A percentile compares a stretch with the other conserved stretches of the same genome.
These are phyloP conservation scores for Venturia aucupariae DNA, from an alignment of 2,329 filamentous ascomycete genomes.

Conservation along the genomic window DNA sequence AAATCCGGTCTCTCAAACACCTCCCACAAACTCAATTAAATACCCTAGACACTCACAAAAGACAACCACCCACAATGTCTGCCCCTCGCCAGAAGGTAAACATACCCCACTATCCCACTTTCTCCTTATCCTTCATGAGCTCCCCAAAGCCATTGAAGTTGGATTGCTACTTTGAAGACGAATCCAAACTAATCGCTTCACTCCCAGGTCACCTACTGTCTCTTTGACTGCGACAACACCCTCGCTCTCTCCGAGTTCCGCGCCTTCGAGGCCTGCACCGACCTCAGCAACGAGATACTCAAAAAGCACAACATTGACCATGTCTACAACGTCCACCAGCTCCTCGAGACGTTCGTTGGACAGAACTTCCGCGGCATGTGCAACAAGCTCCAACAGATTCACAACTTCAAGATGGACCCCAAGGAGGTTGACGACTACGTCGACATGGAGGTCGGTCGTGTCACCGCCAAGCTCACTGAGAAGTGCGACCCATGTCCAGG, in stretches of 20 bases:
- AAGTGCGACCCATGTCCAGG: constrained; percentile 60
- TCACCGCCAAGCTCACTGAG: constrained; percentile 68
- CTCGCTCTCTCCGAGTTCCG: constrained; percentile 85
- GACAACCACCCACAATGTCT: not conserved
- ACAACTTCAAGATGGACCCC: constrained; percentile 59
- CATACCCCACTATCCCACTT: not conserved
- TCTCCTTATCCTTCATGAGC: not conserved
- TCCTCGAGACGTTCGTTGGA: constrained; percentile 82
- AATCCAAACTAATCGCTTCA: not conserved
- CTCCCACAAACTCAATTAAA: too few species aligned
- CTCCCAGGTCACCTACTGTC: constrained; percentile 38
- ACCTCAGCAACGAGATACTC: constrained; percentile 80
- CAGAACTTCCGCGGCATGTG: constrained; percentile 95
- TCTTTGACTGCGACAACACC: constrained; percentile 67
- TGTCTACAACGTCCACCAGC: constrained; percentile 66
- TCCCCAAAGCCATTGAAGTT: not conserved
- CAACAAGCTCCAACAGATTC: constrained; percentile 61
- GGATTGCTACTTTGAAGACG: not conserved
- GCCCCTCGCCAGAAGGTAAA: constrained; percentile 5
- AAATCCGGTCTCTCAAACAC: not conserved
- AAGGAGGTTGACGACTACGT: constrained; percentile 69
- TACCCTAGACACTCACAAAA: not conserved
- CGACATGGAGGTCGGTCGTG: constrained; percentile 66
- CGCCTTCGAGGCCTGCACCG: constrained; percentile 84
- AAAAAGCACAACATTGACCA: constrained; percentile 52